phyloP scores from a whole-genome alignment of 192 early-diverging fungal genomes.

The Backusella westeae region DNA sequence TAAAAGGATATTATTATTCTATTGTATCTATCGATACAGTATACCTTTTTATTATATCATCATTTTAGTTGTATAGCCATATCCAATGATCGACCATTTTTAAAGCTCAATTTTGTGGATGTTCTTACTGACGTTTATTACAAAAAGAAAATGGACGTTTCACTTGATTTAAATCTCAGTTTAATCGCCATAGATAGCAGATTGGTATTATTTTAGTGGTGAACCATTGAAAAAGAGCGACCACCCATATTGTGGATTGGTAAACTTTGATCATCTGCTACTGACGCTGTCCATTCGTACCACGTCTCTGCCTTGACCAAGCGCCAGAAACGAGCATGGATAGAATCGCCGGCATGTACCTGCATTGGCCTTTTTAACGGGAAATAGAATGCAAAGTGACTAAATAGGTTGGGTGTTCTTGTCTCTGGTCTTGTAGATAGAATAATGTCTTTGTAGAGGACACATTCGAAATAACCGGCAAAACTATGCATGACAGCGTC shows the following conservation, averaged over 20 bases:
- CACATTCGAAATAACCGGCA: constrained; percentile 95
- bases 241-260: constrained; percentile 70
- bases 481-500: constrained; percentile 84
- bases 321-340: constrained; percentile 88
- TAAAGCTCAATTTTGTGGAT: background rate
- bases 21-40: background rate
- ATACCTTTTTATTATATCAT: too few relatives aligned
- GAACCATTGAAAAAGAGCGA: constrained; percentile 74
- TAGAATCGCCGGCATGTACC: constrained; percentile 48
- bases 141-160: background rate
- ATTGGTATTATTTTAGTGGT: constrained; percentile 11
- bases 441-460: constrained; percentile 81
- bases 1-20: background rate
- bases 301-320: constrained; percentile 68
- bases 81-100: background rate
- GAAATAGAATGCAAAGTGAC: constrained; percentile 98
- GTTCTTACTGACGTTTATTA: background rate
- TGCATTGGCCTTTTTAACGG: constrained; percentile 75
- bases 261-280: constrained; percentile 34
- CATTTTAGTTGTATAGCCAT: too few relatives aligned
- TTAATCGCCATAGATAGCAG: background rate
- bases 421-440: constrained; percentile 79
- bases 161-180: background rate
- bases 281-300: constrained; percentile 90
- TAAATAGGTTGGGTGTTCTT: constrained; percentile 90